These are phyloP conservation scores for Salix dunnii DNA, from an alignment of 345 rosid genomes.

Conservation along the genomic window DNA sequence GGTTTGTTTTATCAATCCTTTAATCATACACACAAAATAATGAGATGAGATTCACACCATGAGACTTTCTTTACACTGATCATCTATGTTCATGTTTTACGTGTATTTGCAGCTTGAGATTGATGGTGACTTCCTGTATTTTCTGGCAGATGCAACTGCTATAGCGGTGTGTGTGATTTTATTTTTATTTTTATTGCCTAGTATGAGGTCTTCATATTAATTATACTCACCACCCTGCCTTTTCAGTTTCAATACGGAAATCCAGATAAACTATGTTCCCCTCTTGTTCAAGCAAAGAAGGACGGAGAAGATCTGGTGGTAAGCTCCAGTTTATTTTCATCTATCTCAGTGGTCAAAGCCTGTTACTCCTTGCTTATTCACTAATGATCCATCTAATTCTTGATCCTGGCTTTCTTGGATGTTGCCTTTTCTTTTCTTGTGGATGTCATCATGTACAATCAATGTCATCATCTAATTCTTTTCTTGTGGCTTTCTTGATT, in stretches of 20 bases:
- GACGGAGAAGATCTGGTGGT: slow-evolving; percentile 78
- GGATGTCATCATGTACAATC: not conserved
- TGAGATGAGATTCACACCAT: not conserved
- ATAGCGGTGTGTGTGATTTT: slow-evolving; percentile 45
- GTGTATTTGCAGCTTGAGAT: slow-evolving; percentile 50
- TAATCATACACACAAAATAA: not conserved
- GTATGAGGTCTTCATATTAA: slow-evolving; percentile 2
- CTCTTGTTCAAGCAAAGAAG: slow-evolving; percentile 81
- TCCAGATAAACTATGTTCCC: slow-evolving; percentile 71
- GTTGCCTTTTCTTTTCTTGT: not conserved
- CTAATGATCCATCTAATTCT: not conserved
- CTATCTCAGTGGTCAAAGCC: not conserved
- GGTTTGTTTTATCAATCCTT: slow-evolving; percentile 43
- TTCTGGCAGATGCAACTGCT: slow-evolving; percentile 85
- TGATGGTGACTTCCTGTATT: slow-evolving; percentile 87
- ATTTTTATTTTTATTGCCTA: slow-evolving; percentile 7
- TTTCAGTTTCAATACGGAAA: slow-evolving; percentile 89
- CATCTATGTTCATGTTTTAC: not conserved
- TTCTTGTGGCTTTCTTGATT: not conserved
- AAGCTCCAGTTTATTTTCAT: slow-evolving; percentile 17
- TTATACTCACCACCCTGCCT: not conserved
- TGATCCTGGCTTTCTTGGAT: not conserved
- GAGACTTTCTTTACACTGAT: not conserved
- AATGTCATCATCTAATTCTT: too few species aligned
- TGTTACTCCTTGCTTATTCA: not conserved